These are phyloP conservation scores for Mrakia gelida DNA, from an alignment of 768 basidiomycete genomes.

Conservation along the genomic window DNA sequence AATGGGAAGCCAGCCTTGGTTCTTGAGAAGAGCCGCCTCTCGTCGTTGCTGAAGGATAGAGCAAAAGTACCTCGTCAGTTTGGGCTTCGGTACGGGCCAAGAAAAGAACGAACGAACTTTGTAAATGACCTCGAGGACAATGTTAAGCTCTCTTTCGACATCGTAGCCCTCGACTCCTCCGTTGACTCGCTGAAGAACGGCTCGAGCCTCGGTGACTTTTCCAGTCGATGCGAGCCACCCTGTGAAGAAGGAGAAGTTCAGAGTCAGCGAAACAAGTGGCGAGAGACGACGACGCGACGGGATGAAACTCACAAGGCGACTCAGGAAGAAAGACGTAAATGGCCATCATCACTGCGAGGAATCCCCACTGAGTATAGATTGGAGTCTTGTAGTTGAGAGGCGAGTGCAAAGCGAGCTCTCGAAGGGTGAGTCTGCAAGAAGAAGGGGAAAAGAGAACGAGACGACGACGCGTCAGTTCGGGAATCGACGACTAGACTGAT, in stretches of 20 bases:
- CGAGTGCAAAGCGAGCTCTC: constrained; percentile 7
- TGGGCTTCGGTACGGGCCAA: too few species aligned
- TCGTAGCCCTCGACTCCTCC: constrained; percentile 6
- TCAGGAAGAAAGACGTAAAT: constrained; percentile 35
- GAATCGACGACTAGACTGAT: too few species aligned
- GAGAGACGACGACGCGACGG: too few species aligned
- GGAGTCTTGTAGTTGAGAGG: constrained; percentile 34
- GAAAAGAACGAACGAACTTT: too few species aligned
- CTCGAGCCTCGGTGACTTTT: not conserved
- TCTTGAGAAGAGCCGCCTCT: not conserved
- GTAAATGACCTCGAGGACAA: not conserved
- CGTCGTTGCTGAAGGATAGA: not conserved
- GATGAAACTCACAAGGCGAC: not conserved
- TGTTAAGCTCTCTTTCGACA: not conserved
- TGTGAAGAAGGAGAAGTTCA: not conserved
- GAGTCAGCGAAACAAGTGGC: not conserved
- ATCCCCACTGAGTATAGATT: constrained; percentile 38
- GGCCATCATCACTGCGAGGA: constrained; percentile 33
- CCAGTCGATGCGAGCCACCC: constrained; percentile 25
- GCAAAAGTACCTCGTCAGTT: not conserved
- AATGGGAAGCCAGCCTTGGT: not conserved
- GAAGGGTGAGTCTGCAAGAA: not conserved
- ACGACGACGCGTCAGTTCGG: not conserved
- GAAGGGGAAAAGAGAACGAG: not conserved
- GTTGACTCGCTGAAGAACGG: not conserved